phyloP scores from a whole-genome alignment of 177 flowering plant genomes.

The Vitis hybrid region DNA sequence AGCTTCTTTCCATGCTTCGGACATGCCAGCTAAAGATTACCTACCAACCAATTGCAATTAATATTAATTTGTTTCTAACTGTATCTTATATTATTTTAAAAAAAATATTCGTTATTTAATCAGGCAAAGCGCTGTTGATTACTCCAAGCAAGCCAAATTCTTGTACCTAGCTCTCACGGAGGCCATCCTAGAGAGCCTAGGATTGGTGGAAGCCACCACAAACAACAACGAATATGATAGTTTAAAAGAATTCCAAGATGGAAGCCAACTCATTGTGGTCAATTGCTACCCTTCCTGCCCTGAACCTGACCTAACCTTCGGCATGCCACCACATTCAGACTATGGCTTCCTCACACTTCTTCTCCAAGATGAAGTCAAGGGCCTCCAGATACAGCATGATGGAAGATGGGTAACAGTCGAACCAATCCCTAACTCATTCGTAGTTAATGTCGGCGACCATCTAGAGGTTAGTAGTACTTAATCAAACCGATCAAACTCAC shows the following conservation, averaged over 20 bases:
- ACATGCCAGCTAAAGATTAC: too few relatives aligned
- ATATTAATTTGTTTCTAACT: not conserved
- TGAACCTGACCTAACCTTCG: conserved; percentile 61
- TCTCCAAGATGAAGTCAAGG: conserved; percentile 61
- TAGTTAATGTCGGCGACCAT: conserved; percentile 72
- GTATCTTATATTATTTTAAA: not conserved
- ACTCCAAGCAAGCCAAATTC: conserved; percentile 49
- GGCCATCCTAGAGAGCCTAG: conserved; percentile 74
- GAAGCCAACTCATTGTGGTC: conserved; percentile 81
- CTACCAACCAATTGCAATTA: too few relatives aligned
- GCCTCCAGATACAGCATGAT: conserved; percentile 49
- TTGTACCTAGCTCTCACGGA: conserved; percentile 56
- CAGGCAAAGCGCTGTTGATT: conserved; percentile 20
- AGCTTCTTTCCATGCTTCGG: too few relatives aligned
- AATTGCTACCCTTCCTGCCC: conserved; percentile 69
- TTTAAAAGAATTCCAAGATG: conserved; percentile 48
- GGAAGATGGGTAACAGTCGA: conserved; percentile 59
- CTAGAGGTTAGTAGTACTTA: conserved; percentile 44
- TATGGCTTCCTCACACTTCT: conserved; percentile 71
- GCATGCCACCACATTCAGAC: conserved; percentile 74
- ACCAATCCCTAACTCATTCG: conserved; percentile 52
- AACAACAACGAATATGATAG: conserved; percentile 21
- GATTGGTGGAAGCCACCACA: conserved; percentile 17
- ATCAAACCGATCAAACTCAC: too few relatives aligned
- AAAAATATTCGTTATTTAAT: too few relatives aligned